Percentiles rank a stretch among this genome's conserved stretches.
These are phyloP conservation scores for Lomentospora prolificans DNA, from an alignment of 2,329 filamentous ascomycete species.

Conservation along the genomic window DNA sequence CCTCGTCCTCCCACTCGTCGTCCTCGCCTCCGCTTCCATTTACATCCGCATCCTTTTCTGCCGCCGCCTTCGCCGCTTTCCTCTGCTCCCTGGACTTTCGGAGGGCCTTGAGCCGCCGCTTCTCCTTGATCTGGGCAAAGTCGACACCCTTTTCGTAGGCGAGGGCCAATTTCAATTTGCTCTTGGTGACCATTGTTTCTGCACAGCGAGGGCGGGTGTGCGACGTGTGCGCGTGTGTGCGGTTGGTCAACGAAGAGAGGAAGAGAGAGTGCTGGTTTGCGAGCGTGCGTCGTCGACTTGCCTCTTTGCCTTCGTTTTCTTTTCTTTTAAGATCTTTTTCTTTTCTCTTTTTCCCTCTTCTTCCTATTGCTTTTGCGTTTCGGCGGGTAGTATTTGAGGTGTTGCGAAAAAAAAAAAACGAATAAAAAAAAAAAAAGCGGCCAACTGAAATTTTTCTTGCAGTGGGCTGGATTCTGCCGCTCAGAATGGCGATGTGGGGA, in stretches of 20 bases:
- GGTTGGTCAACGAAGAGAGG: too few relatives aligned
- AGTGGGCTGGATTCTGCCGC: constrained; percentile 6
- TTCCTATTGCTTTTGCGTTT: neutral
- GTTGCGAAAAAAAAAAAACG: too few relatives aligned
- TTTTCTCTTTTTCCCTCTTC: too few relatives aligned
- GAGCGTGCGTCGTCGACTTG: neutral
- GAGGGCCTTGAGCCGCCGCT: constrained; percentile 36
- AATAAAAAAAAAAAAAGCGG: too few relatives aligned
- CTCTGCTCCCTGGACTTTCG: constrained; percentile 25
- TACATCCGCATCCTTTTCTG: constrained; percentile 16
- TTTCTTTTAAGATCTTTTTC: too few relatives aligned
- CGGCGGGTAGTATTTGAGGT: too few relatives aligned
- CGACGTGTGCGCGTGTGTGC: too few relatives aligned
- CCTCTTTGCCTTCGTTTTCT: neutral
- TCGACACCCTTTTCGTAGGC: constrained; percentile 45
- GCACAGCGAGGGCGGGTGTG: neutral
- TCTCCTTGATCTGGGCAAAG: constrained; percentile 40
- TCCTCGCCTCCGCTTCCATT: constrained; percentile 14
- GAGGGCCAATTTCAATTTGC: constrained; percentile 44
- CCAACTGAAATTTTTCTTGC: constrained; percentile 7
- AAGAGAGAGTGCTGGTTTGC: too few relatives aligned
- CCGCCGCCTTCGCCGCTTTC: constrained; percentile 11
- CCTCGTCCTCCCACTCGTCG: constrained; percentile 15
- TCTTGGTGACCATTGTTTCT: constrained; percentile 30
- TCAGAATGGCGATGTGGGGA: neutral